Evolutionary conservation across 2,329 filamentous ascomycete genomes (phyloP), one percentile per base, ranked within the genome.

Genomic region (Podosphaera aphanis): DNA sequence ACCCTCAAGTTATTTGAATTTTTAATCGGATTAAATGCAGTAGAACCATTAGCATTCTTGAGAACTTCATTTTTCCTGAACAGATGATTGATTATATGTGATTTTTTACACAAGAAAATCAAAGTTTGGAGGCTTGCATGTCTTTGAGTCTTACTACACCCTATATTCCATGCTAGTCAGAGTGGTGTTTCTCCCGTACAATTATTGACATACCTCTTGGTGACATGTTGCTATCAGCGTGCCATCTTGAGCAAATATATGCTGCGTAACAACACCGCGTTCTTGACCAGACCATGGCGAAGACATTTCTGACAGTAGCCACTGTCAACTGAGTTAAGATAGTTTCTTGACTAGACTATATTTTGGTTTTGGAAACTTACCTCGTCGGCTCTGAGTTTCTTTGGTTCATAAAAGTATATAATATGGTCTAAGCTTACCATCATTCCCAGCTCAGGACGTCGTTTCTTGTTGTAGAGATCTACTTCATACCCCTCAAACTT

Each of bases 231-330:
- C 83, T 56, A 90, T 63, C 60, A 90, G 61, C 21, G 68, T 77
- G 19, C 83, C 83, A 49, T 85, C 77, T 52, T 64, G 66, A 21
- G 71, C 69, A 59, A 77, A 86, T 49, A 88, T 80, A 60, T 73
- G 71, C 66, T 85, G 80, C 53, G 70, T 72, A 36, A 88, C 83
- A 16, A 88, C 66, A 0, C 80, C 83, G 49, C 83, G 68, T 2
- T 81, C 82, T 55, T 85, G 79, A 1, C 78, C 81, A 2, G 77
- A 71, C 82, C 83, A 90, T 0, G 82, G 80, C 46, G 74, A 83
- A 61, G 81, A 72, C 71, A 83, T 83, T 64, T 86, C 81, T 18
- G 70, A 72, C 53, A 83, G 75, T 71, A 85, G 79, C 81, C 81
- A 86, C 61, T 45, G 8, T 19, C 7, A 21, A 8, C 11, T 45